Conservation (phyloP, 176 grass and related monocot species). For the Zea mays region Zm-B73-REFERENCE-NAM-5.0 NC_050100.1:222912001-222912500, state of each 20-base stretch:
- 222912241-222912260: not conserved
- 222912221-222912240: not conserved
- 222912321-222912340: not conserved
- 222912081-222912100: constrained; percentile 67
- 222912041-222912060: constrained; percentile 67
- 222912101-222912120: constrained; percentile 64
- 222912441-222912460: constrained; percentile 68
- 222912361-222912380: not conserved
- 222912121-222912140: constrained; percentile 86
- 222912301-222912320: not conserved
- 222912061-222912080: constrained; percentile 75
- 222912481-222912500: constrained; percentile 76
- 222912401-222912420: no score
- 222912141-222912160: constrained; percentile 56
- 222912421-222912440: constrained; percentile 23
- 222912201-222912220: constrained; percentile 67
- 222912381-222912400: not conserved
- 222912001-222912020: not conserved
- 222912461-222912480: constrained; percentile 69
- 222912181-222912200: constrained; percentile 69
- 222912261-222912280: constrained; percentile 30
- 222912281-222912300: not conserved
- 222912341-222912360: not conserved
- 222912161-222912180: constrained; percentile 58
- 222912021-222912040: not conserved